Base-by-base conservation (phyloP, 2,329 filamentous ascomycete genomes). In the Cryphonectria japonica region DNA sequence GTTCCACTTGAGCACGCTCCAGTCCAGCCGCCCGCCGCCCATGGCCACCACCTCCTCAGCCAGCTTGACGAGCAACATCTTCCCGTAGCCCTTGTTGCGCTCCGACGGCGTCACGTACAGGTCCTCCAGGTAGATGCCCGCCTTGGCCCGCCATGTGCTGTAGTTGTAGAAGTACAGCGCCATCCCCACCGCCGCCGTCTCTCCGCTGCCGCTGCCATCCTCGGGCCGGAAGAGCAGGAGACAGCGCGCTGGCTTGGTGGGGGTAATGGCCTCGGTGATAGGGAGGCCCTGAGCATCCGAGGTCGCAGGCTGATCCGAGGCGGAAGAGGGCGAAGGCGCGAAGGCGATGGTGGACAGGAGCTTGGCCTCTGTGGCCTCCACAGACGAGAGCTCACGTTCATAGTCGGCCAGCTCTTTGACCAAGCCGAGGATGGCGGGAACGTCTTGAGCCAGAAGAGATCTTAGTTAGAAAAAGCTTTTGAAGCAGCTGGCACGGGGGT, bases 131-230 rank as follows among this genome's bases (percentile, higher is more conserved):
- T 97, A 97, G 78, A 99, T 92, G 2, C 95, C 95, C 0, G 95
- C 89, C 62, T 88, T 88, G n/a, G 92, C 89, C 11, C 92, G 89
- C 96, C 96, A 98, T 0, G 95, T 98, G 78, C 91, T 94, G 83
- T 97, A 98, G 82, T 95, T 98, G 85, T 95, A 94, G 81, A 97
- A 98, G 83, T 94, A 98, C 57, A 98, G 82, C 1, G 94, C 94
- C 88, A 98, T 93, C 64, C 92, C 94, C 0, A 89, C 92, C 0
- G 80, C 78, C 11, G 83, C 81, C 9, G 39, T 26, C 19, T 8
- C 46, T 9, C 22, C 22, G 8, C 46, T 11, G 46, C 46, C 9
- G 8, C 46, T n/a, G 39, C 83, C 80, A 54, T 82, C 78, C 14
- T 83, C 80, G 14, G 84, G 81, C 32, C 86, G 82, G 75, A 85